Percentiles rank a stretch among this genome's conserved stretches.
Evolutionary conservation across 352 stramenopile genomes (phyloP).

Genomic region (Pythium phragmitis): DNA sequence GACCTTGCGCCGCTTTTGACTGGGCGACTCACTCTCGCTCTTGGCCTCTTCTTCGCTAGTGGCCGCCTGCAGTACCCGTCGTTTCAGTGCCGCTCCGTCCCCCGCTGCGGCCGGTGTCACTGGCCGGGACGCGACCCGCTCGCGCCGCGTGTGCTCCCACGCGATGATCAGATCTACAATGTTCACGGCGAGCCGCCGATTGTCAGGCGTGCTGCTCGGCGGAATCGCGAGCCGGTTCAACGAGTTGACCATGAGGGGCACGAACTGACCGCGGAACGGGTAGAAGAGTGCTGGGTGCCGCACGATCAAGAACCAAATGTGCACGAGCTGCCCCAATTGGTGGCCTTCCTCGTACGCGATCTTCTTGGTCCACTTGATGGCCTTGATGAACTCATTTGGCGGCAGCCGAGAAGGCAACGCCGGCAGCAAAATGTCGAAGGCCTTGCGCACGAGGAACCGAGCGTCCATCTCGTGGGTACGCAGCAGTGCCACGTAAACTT

Average conservation of each 20-base stretch:
- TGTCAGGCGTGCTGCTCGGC: constrained; percentile 91
- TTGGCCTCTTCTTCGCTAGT: constrained; percentile 6
- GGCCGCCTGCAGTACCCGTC: background rate
- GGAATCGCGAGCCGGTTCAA: constrained; percentile 95
- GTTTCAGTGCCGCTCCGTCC: constrained; percentile 12
- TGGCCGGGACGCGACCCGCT: constrained; percentile 42
- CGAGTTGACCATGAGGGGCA: constrained; percentile 96
- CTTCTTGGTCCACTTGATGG: constrained; percentile 97
- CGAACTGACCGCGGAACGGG: constrained; percentile 90
- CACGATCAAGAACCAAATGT: constrained; percentile 98
- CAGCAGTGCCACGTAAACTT: constrained; percentile 96
- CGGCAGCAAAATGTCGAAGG: constrained; percentile 96
- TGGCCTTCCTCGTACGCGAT: constrained; percentile 98
- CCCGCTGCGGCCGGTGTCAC: background rate
- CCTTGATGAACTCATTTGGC: constrained; percentile 93
- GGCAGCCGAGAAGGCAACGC: constrained; percentile 87
- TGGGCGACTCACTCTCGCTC: constrained; percentile 12
- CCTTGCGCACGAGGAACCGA: constrained; percentile 91
- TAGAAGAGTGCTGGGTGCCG: constrained; percentile 94
- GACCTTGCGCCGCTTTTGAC: constrained; percentile 21
- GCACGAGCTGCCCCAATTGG: constrained; percentile 93
- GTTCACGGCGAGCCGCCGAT: constrained; percentile 90
- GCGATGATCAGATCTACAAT: constrained; percentile 96
- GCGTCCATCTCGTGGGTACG: constrained; percentile 94
- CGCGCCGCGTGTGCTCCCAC: constrained; percentile 91